Evolutionary conservation across 345 rosid species (phyloP).

Genomic region (Cochlearia excelsa): DNA sequence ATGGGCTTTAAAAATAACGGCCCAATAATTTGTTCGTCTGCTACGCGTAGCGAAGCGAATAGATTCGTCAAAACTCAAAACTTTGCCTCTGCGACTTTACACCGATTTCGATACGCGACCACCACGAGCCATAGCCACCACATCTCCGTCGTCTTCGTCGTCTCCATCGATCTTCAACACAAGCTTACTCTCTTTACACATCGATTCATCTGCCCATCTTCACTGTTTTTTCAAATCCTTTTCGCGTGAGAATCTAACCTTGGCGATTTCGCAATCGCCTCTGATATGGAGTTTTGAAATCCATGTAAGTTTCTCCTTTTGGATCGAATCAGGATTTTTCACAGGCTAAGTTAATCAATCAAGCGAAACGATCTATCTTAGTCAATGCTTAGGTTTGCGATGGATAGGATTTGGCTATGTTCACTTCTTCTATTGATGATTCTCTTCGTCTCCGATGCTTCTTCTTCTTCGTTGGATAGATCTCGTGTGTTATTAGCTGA

Average conservation of each 20-base stretch:
- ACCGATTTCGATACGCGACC: constrained; percentile 9
- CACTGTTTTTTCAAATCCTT: neutral
- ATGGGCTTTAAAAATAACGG: neutral
- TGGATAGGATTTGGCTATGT: constrained; percentile 40
- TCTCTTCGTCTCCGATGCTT: constrained; percentile 44
- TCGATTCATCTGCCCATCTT: constrained; percentile 8
- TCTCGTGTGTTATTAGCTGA: constrained; percentile 37
- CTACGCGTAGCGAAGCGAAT: constrained; percentile 1
- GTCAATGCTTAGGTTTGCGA: constrained; percentile 10
- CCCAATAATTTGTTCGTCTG: constrained; percentile 17
- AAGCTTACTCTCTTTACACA: neutral
- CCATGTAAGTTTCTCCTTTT: neutral
- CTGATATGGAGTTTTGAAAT: constrained; percentile 11
- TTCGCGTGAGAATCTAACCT: neutral
- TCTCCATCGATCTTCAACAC: constrained; percentile 12
- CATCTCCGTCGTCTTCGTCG: constrained; percentile 7
- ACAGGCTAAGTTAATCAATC: constrained; percentile 12
- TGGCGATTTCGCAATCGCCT: constrained; percentile 30
- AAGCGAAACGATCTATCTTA: neutral
- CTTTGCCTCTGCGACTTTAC: constrained; percentile 19
- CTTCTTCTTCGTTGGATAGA: constrained; percentile 14
- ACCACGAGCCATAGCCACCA: constrained; percentile 23
- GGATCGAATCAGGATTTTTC: constrained; percentile 21
- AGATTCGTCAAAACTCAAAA: constrained; percentile 7
- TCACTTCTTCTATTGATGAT: constrained; percentile 46